A percentile compares a stretch with the other conserved stretches of the same genome.
phyloP scores from a whole-genome alignment of 108 stramenopile genomes.

The Fragilariopsis cylindrus region DNA sequence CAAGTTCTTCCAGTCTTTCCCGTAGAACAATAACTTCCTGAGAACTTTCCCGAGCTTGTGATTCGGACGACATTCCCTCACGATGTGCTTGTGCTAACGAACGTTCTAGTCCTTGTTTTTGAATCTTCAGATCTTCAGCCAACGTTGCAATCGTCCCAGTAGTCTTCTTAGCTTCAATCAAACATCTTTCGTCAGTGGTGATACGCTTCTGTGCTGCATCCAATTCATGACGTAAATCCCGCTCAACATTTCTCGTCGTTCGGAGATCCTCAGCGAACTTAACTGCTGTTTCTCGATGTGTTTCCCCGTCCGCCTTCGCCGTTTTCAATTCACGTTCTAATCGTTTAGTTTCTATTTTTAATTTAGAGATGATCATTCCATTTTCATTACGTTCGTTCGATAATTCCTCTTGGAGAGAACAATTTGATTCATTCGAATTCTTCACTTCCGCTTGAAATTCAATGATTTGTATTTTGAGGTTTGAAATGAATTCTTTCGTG shows the following conservation, averaged over 20 bases:
- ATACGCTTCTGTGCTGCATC: background rate
- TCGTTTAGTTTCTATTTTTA: background rate
- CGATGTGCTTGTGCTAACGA: background rate
- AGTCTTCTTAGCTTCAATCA: background rate
- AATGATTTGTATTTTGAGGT: background rate
- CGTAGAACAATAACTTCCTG: background rate
- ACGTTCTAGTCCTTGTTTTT: background rate
- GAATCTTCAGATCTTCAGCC: slow-evolving; percentile 4
- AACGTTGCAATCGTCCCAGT: slow-evolving; percentile 1
- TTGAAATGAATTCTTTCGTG: background rate
- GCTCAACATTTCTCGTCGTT: background rate
- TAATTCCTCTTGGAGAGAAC: background rate
- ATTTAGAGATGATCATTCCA: background rate
- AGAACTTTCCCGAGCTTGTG: too few species aligned
- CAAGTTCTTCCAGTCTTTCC: background rate
- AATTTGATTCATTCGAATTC: background rate
- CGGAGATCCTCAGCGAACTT: slow-evolving; percentile 3
- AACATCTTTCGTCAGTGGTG: background rate
- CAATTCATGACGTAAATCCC: background rate
- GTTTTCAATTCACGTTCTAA: background rate
- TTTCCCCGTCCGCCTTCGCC: background rate
- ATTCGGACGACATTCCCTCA: background rate
- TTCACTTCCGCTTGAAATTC: background rate
- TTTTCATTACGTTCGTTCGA: background rate
- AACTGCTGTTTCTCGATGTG: background rate